Conservation (phyloP, 306 rosid genomes). For the Potentilla sterilis region DNA sequence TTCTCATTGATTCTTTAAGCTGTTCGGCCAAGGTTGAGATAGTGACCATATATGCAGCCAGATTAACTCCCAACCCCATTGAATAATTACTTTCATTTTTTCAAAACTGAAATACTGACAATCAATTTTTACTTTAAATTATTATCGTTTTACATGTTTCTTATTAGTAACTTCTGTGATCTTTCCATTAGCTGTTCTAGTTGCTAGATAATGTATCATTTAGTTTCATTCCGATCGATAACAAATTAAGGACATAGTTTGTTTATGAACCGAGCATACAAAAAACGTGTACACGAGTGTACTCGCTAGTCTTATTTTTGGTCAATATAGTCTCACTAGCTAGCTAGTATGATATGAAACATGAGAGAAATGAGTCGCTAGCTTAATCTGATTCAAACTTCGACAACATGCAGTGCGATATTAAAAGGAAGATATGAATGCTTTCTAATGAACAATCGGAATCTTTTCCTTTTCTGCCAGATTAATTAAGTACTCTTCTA, state of each 20-base stretch:
- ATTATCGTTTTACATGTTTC: background rate
- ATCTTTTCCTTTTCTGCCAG: background rate
- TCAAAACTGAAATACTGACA: background rate
- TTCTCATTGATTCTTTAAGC: too few relatives aligned
- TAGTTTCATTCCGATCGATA: background rate
- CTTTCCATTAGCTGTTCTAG: background rate
- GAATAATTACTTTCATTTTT: too few relatives aligned
- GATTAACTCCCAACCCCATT: background rate
- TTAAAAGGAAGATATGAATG: too few relatives aligned
- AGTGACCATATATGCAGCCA: background rate
- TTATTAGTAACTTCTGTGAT: background rate
- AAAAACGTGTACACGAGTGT: background rate
- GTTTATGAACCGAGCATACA: background rate
- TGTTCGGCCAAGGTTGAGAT: background rate
- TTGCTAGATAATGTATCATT: background rate
- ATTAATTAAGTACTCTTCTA: background rate
- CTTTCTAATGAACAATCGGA: background rate
- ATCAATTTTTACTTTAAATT: background rate
- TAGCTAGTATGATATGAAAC: background rate
- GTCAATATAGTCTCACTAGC: constrained; percentile 4
- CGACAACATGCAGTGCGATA: background rate
- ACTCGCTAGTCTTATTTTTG: background rate
- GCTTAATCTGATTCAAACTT: background rate
- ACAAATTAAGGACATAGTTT: background rate
- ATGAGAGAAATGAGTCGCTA: background rate